Evolutionary conservation across 495 filamentous ascomycete genomes (phyloP), one percentile per base, ranked within the genome.

Genomic region (Neurospora terricola): DNA sequence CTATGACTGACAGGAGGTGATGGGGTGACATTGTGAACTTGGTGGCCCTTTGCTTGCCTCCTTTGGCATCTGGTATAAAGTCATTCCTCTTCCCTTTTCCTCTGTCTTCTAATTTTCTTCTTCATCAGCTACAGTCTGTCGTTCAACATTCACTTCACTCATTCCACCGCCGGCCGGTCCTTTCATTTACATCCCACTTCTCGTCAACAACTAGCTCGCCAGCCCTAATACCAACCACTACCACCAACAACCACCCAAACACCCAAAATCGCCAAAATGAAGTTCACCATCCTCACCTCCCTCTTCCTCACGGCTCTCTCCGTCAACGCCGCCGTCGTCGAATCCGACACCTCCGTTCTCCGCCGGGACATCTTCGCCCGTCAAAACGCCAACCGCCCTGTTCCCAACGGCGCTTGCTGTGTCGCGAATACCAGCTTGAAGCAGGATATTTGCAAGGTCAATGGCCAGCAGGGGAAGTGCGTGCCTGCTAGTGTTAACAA

Each of bases 391-490:
- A 75, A 74, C 76, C 80, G 80, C 14, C 79, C 79, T 4, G 75
- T 77, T 11, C 78, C 80, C 68, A 71, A 23, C 12, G 80, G 80
- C 38, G 69, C 54, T 21, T 81, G 80, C 78, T 81, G 80, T 70
- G 78, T 80, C 5, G 76, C 80, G 70, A 74, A 72, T 38, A 80
- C 78, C 18, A 76, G 38, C 72, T 71, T 80, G 37, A 80, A 80
- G 76, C 79, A 81, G 75, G 80, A 81, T 72, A 23, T 75, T 38
- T 81, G 80, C 75, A 76, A 23, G 5, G 74, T 75, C 71, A 78
- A 78, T 62, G 78, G 78, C 68, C 66, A 73, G 70, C 1, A 30
- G 3, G 78, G 78, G 4, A 77, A 73, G n/a, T 80, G 78, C 72
- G 78, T 80, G n/a, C 78, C 78, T 14, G 74, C 74, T 4, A 72